These are phyloP conservation scores for Phylloporus gajari DNA, from an alignment of 1,284 basidiomycete genomes.

Conservation along the genomic window DNA sequence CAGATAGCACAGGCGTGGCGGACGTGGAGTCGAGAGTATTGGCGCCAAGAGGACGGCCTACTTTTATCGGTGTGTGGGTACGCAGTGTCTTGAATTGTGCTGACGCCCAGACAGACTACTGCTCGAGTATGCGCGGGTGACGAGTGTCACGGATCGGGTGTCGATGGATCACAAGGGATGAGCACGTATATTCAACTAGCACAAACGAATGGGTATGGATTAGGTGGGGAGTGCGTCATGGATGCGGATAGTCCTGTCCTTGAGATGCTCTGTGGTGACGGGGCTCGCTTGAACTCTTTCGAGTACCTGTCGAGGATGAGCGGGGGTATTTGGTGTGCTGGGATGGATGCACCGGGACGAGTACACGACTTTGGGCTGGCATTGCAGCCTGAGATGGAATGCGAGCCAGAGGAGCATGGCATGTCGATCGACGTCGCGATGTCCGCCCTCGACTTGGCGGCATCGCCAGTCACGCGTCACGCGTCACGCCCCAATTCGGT, in stretches of 20 bases:
- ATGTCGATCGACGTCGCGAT: no score
- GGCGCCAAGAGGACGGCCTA: constrained; percentile 73
- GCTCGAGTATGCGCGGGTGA: constrained; percentile 44
- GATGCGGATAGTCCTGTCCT: constrained; percentile 55
- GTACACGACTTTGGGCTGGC: constrained; percentile 44
- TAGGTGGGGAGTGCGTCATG: constrained; percentile 53
- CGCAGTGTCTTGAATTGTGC: no score
- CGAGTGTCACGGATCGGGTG: constrained; percentile 34
- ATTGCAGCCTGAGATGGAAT: constrained; percentile 43
- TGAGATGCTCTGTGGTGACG: constrained; percentile 60
- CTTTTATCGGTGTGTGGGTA: constrained; percentile 54
- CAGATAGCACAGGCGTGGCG: constrained; percentile 67
- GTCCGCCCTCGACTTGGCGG: no score
- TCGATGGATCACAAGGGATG: constrained; percentile 37
- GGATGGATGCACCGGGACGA: constrained; percentile 45
- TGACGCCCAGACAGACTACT: constrained; percentile 43
- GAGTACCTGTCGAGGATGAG: constrained; percentile 55
- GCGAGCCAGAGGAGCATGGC: constrained; percentile 56
- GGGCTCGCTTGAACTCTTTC: constrained; percentile 64
- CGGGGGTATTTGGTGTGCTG: neutral
- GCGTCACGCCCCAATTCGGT: no score
- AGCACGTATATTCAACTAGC: neutral
- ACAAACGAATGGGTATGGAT: neutral
- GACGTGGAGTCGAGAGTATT: constrained; percentile 69
- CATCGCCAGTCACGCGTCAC: no score